These are phyloP conservation scores for Stipa capillata DNA, from an alignment of 176 grass and related monocot genomes.

Conservation along the genomic window DNA sequence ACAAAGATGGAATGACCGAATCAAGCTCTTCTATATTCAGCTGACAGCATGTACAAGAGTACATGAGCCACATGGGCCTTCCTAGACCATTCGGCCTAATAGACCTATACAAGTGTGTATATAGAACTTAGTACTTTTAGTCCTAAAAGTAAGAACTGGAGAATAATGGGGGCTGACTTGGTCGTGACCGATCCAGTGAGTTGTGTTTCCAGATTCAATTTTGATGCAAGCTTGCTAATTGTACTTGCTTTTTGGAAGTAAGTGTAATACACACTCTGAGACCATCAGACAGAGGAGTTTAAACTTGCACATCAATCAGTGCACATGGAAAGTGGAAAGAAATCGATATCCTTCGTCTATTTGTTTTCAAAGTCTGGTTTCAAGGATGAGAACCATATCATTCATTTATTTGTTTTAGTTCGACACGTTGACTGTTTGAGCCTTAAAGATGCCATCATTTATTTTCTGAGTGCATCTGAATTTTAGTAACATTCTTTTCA, in stretches of 20 bases:
- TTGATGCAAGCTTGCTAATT: not conserved
- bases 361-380: not conserved
- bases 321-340: not conserved
- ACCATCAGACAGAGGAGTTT: not conserved
- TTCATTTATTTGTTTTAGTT: slow-evolving; percentile 6
- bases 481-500: slow-evolving; percentile 19
- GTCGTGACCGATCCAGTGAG: not conserved
- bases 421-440: slow-evolving; percentile 1
- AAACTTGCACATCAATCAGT: not conserved
- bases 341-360: no score
- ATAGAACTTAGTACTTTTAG: no score
- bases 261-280: not conserved
- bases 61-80: no score
- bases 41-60: no score
- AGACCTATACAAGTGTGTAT: no score
- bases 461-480: not conserved
- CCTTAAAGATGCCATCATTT: not conserved
- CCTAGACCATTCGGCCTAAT: no score
- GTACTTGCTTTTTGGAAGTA: not conserved
- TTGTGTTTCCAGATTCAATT: not conserved
- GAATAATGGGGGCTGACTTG: not conserved
- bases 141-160: not conserved
- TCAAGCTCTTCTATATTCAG: no score
- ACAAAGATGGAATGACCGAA: no score
- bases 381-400: not conserved